A percentile compares a stretch with the other conserved stretches of the same genome.
phyloP scores from a whole-genome alignment of 805 yeast genomes.

The Candida dajiaensis region DNA sequence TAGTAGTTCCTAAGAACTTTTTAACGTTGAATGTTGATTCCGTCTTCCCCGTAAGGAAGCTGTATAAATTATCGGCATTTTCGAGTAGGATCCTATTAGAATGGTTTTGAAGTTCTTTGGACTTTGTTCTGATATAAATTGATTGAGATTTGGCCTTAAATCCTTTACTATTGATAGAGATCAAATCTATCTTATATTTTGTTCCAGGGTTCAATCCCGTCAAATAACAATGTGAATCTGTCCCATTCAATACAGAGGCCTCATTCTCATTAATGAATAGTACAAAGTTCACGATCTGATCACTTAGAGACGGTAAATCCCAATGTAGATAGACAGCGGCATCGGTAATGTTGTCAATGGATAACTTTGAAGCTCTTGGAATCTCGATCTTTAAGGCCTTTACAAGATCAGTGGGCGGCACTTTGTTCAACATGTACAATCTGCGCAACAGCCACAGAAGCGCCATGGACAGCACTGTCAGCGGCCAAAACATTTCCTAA shows the following conservation, averaged over 20 bases:
- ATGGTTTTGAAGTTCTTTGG: constrained; percentile 17
- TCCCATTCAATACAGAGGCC: constrained; percentile 29
- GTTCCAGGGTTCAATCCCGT: constrained; percentile 28
- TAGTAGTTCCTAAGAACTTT: constrained; percentile 11
- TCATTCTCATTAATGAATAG: constrained; percentile 36
- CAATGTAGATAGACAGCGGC: constrained; percentile 47
- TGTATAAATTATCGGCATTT: constrained; percentile 34
- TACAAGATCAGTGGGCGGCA: constrained; percentile 44
- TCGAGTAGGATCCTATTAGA: constrained; percentile 23
- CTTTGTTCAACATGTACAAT: constrained; percentile 11
- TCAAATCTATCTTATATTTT: constrained; percentile 38
- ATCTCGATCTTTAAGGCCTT: constrained; percentile 43
- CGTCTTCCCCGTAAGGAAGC: constrained; percentile 27
- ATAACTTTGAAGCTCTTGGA: constrained; percentile 49
- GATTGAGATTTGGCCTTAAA: constrained; percentile 37
- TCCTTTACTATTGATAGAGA: constrained; percentile 33
- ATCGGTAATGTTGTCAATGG: constrained; percentile 47
- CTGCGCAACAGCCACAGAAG: constrained; percentile 20
- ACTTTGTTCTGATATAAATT: constrained; percentile 34
- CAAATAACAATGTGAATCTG: constrained; percentile 31
- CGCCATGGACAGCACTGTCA: constrained; percentile 14
- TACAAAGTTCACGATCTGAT: constrained; percentile 29
- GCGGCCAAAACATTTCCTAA: constrained; percentile 17
- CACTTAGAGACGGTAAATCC: constrained; percentile 31
- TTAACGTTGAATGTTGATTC: constrained; percentile 16